Base-by-base conservation (phyloP, 106 monocot genomes). In the Ottelia alismoides region DNA sequence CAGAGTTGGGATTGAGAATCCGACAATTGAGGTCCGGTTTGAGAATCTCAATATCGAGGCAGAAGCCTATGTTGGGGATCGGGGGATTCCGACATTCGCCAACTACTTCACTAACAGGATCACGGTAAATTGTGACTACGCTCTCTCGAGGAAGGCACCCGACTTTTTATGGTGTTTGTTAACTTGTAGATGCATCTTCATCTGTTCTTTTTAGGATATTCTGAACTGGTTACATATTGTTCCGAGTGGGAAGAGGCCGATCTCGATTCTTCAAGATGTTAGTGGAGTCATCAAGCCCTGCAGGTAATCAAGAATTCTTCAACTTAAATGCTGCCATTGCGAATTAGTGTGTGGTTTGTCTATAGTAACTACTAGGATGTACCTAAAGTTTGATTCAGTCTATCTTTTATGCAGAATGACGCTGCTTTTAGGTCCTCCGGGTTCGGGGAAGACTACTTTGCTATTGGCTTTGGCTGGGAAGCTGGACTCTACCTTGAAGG, bases 381-480 rank as follows among this genome's bases (percentile, higher is more conserved):
- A n/a, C n/a, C n/a, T n/a, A n/a, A n/a, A n/a, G n/a, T n/a, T n/a
- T n/a, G n/a, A n/a, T 9, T 53, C 22, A 17, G 25, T 25, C 28
- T 16, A 53, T 27, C 6, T 27, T 0, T 10, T 56, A 24, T 49
- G 26, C 49, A 61, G 61, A 48, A 70, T 82, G 73, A 77, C 82
- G 40, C 25, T 82, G 21, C 74, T 82, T 6, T 55, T 82, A 16
- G 82, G 82, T 0, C 82, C 74, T n/a, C 77, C 77, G 1, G 73
- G 82, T 22, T 77, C 82, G 0, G 82, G 82, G 63, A 82, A 82
- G 60, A 77, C 82, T 10, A 70, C 70, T 22, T 55, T 77, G 22
- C 28, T 77, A 25, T 43, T 77, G 31, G 74, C 77, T 56, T 47
- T 83, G 22, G 70, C 83, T 7, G 74, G 83, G 59, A 70, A 61